Evolutionary conservation across 805 yeast species (phyloP).

Genomic region (Brettanomyces anomalus): DNA sequence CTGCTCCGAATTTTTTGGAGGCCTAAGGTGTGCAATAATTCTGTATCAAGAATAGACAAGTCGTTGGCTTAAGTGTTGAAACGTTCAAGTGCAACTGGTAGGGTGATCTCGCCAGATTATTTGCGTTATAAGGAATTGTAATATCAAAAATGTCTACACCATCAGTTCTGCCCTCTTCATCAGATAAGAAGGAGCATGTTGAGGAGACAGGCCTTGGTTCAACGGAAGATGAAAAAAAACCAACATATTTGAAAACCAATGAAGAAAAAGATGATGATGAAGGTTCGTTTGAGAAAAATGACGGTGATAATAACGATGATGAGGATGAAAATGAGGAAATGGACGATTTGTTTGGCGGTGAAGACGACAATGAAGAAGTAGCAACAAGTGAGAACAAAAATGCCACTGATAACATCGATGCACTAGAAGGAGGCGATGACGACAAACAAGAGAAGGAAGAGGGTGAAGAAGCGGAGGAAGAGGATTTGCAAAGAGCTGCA

Average conservation of each 20-base stretch:
- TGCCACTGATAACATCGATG: conserved; percentile 30
- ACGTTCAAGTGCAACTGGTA: too few species aligned
- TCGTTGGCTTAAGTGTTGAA: too few species aligned
- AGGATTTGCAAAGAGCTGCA: conserved; percentile 26
- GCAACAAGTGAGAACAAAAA: conserved; percentile 16
- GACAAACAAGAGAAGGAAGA: conserved; percentile 15
- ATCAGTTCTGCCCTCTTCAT: neutral
- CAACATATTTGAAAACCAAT: too few species aligned
- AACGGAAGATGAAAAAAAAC: too few species aligned
- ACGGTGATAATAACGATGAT: conserved; percentile 1
- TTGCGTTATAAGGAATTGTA: too few species aligned
- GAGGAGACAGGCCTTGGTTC: neutral
- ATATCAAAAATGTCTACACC: neutral
- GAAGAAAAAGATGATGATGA: neutral
- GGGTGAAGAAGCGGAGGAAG: conserved; percentile 28
- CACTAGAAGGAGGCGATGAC: conserved; percentile 26
- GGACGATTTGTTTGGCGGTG: conserved; percentile 6
- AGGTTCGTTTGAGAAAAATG: neutral
- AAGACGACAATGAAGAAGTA: conserved; percentile 2
- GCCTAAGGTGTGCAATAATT: too few species aligned
- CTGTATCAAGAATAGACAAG: too few species aligned
- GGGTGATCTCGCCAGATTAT: too few species aligned
- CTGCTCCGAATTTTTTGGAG: too few species aligned
- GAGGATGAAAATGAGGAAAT: conserved; percentile 5
- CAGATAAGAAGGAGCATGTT: neutral